Percentiles rank a stretch among this genome's conserved stretches.
These are phyloP conservation scores for Nicotiana noctiflora DNA, from an alignment of 257 asterid genomes.

Conservation along the genomic window DNA sequence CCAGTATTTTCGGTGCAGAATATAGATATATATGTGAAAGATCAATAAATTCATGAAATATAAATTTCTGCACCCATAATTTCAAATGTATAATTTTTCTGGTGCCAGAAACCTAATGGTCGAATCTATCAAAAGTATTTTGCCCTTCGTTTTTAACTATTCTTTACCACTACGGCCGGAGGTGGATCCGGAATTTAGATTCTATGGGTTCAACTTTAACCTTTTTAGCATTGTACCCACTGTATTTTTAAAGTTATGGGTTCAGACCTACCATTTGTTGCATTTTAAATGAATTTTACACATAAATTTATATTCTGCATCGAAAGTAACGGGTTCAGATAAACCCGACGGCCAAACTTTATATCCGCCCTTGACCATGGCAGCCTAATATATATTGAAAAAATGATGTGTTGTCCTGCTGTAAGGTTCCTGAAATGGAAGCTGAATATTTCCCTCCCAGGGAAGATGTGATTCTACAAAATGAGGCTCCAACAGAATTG, in stretches of 20 bases:
- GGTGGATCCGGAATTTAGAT: too few species aligned
- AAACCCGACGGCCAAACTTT: too few species aligned
- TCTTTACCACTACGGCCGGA: not conserved
- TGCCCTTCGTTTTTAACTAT: not conserved
- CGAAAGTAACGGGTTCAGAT: too few species aligned
- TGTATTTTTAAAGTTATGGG: too few species aligned
- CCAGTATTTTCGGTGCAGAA: not conserved
- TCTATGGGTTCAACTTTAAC: too few species aligned
- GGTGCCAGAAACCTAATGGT: not conserved
- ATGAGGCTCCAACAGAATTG: slow-evolving; percentile 67
- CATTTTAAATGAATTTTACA: too few species aligned
- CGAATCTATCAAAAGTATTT: too few species aligned
- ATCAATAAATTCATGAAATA: not conserved
- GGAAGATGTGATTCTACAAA: slow-evolving; percentile 70
- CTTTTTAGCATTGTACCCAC: too few species aligned
- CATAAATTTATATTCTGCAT: too few species aligned
- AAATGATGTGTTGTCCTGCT: not conserved
- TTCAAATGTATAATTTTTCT: too few species aligned
- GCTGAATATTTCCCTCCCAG: slow-evolving; percentile 78
- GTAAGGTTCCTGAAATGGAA: slow-evolving; percentile 78
- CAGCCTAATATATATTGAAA: not conserved
- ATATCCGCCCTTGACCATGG: too few species aligned
- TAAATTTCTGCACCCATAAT: not conserved
- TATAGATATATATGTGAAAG: not conserved
- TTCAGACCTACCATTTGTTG: too few species aligned